Conservation (phyloP, 2,329 filamentous ascomycete species). For the Penicillium sp. region DNA sequence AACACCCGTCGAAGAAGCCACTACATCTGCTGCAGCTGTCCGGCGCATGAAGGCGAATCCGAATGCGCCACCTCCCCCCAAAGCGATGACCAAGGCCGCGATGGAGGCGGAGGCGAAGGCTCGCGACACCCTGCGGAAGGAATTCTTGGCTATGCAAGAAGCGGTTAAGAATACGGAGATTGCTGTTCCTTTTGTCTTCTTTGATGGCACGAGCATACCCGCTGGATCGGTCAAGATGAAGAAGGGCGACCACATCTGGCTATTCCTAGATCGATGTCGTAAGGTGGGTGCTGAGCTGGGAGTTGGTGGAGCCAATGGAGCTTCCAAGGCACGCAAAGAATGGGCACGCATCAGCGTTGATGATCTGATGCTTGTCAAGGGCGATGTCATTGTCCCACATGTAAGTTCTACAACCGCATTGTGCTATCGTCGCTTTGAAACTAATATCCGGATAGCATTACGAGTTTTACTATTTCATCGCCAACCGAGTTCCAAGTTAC, state of each 20-base stretch:
- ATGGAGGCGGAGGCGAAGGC: conserved; percentile 78
- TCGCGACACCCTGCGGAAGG: conserved; percentile 71
- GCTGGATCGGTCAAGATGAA: conserved; percentile 82
- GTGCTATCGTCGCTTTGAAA: background rate
- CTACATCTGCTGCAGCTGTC: conserved; percentile 28
- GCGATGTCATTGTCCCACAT: conserved; percentile 90
- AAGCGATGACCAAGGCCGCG: conserved; percentile 73
- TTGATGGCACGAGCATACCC: conserved; percentile 87
- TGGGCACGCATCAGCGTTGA: conserved; percentile 96
- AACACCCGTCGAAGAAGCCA: conserved; percentile 37
- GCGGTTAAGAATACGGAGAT: conserved; percentile 87
- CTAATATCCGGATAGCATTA: conserved; percentile 68
- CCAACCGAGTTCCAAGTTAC: conserved; percentile 69
- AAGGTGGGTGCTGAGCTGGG: conserved; percentile 85
- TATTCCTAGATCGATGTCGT: conserved; percentile 87
- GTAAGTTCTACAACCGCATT: conserved; percentile 57
- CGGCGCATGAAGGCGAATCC: conserved; percentile 49
- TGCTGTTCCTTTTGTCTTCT: conserved; percentile 92
- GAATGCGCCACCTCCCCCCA: conserved; percentile 61
- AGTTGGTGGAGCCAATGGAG: conserved; percentile 63
- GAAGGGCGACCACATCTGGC: conserved; percentile 91
- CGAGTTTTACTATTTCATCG: conserved; percentile 95
- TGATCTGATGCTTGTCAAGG: conserved; percentile 89
- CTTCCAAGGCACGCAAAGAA: conserved; percentile 55
- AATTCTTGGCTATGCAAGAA: conserved; percentile 82